Base-by-base conservation (phyloP, 495 filamentous ascomycete species). In the Rhypophila decipiens region DNA sequence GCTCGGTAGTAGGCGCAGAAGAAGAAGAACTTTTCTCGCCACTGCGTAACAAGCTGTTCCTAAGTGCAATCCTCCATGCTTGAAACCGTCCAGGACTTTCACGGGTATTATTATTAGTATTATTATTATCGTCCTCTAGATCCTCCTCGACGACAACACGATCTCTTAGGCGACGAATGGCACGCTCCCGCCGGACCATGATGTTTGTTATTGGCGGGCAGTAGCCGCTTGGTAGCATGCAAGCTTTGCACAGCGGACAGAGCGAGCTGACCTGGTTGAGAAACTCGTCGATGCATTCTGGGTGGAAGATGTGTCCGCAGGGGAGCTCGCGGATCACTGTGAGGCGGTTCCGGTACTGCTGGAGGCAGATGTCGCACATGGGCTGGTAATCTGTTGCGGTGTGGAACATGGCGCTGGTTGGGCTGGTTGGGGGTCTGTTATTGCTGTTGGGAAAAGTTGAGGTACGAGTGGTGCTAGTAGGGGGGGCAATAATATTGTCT, bases 241-340 rank as follows among this genome's bases (percentile, higher is more conserved):
- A 83, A 38, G 79, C 74, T 57, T 95, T 96, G 71, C 91, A 97
- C 42, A 95, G 65, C 1, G 91, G 91, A 56, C 91, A 97, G 11
- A 94, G 73, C 34, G 83, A 86, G 59, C 83, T 89, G 55, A 76
- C 79, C 33, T 77, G 68, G 39, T 70, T 67, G 35, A 96, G 70
- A 52, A 88, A 90, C 10, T 76, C 70, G 59, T 96, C 89, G 53
- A 97, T 87, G 61, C 91, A 97, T 35, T 82, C 82, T 2, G 87
- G 82, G 46, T 97, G 89, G 66, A 88, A 97, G 46, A 96, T 90
- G 59, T 97, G 91, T 0, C 84, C 78, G 53, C 91, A 97, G 0
- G 86, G 83, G 3, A 96, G 72, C 62, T 94, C 87, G 31, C 89
- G 85, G 49, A 96, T 86, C 19, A 76, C 75, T 0, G 88, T 84